Evolutionary conservation across 1,284 basidiomycete genomes (phyloP), one percentile per base, ranked within the genome.

Genomic region (Boletus semigastroideus): DNA sequence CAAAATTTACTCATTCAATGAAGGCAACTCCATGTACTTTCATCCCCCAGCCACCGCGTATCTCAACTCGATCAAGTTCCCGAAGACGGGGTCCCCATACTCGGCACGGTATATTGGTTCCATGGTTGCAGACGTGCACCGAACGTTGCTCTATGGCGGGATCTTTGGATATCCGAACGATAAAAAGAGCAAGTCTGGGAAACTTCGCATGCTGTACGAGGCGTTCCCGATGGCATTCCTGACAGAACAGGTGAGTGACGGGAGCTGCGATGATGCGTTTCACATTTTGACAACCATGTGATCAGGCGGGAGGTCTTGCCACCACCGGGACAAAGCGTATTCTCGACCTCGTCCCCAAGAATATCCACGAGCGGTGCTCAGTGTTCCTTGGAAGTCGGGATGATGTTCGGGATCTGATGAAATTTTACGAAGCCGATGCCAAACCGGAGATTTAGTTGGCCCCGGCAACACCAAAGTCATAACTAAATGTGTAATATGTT

Each of bases 1-100:
- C 61, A 99, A 99, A 78, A 99, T 99, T 69, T 99, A 99, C 78
- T 98, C 95, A 17, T 96, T 98, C 82, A 99, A 99, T 75, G 97
- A 99, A 76, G 96, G 96, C 59, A 99, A 99, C 77, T 84, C 92
- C 49, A 79, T 90, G 79, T 95, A 94, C 77, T 99, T 97, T 80
- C 80, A 97, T 75, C 78, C 84, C 47, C 92, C 92, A 14, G 90
- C 92, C 48, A 76, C 78, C 60, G 84, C 88, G 54, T 99, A 98
- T 76, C 83, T 99, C 58, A 87, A 97, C 59, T 92, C 88, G 61
- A 93, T 99, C 83, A 99, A 99, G 75, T 96, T 79, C 74, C 93
- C 94, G 11, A 61, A 78, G 38, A 72, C 80, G 47, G 87, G 85
- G 48, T 90, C 90, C 69, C 94, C 94, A 1, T 96, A 96, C 71